phyloP scores from a whole-genome alignment of 2,329 filamentous ascomycete species.

The Neonectria hederae region DNA sequence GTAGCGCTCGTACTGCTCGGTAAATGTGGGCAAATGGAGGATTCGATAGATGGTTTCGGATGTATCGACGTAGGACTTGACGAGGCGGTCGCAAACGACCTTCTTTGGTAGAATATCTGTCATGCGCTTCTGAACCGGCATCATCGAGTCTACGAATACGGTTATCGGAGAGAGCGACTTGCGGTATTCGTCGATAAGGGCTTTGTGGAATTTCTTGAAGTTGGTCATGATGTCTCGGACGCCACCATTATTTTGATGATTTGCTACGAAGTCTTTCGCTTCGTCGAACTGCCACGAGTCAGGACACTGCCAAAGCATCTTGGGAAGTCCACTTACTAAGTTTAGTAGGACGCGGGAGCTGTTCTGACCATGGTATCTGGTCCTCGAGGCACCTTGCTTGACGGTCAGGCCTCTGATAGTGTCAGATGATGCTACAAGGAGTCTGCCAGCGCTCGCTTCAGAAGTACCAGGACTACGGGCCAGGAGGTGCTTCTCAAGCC shows the following conservation, averaged over 20 bases:
- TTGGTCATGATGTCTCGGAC: constrained; percentile 55
- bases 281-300: constrained; percentile 58
- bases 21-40: constrained; percentile 62
- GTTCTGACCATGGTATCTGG: constrained; percentile 63
- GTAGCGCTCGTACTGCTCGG: constrained; percentile 60
- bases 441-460: constrained; percentile 46
- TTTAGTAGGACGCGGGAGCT: constrained; percentile 64
- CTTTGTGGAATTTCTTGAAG: constrained; percentile 58
- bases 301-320: constrained; percentile 8
- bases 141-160: constrained; percentile 68
- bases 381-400: constrained; percentile 57
- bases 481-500: constrained; percentile 61
- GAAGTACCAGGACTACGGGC: constrained; percentile 53
- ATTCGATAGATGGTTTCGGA: constrained; percentile 64
- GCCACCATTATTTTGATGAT: constrained; percentile 51
- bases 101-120: constrained; percentile 63
- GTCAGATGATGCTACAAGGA: constrained; percentile 51
- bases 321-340: constrained; percentile 52
- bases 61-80: constrained; percentile 59
- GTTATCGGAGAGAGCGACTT: constrained; percentile 61
- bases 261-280: constrained; percentile 60
- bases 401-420: constrained; percentile 62
- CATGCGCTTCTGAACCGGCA: constrained; percentile 67
- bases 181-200: constrained; percentile 58
- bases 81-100: constrained; percentile 60